phyloP scores from a whole-genome alignment of 345 rosid species.

The Populus alba region DNA sequence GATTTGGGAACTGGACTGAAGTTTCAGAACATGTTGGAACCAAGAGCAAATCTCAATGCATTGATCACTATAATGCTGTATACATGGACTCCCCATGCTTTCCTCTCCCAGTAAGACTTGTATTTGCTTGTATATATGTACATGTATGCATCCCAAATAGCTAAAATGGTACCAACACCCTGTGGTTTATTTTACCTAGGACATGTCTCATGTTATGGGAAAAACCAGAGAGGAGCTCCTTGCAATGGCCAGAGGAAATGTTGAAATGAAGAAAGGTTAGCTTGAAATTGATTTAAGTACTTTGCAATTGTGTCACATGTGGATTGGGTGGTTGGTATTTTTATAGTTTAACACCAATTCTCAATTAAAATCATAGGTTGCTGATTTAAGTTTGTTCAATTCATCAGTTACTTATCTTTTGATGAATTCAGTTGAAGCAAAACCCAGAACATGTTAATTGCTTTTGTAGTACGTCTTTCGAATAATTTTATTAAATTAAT shows the following conservation, averaged over 20 bases:
- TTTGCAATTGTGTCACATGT: neutral
- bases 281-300: conserved; percentile 3
- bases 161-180: conserved; percentile 3
- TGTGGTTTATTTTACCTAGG: conserved; percentile 39
- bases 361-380: neutral
- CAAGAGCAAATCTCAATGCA: conserved; percentile 70
- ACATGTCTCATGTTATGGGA: conserved; percentile 80
- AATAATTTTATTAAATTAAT: neutral
- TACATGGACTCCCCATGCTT: conserved; percentile 81
- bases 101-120: conserved; percentile 76
- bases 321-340: neutral
- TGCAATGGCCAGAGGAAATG: conserved; percentile 66
- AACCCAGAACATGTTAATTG: neutral
- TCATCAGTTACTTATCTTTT: neutral
- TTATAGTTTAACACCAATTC: neutral
- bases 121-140: neutral
- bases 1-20: conserved; percentile 94
- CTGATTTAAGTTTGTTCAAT: neutral
- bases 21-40: conserved; percentile 88
- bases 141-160: neutral
- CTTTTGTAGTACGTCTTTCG: neutral
- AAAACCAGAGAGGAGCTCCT: conserved; percentile 90
- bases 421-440: neutral
- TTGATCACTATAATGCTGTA: conserved; percentile 66
- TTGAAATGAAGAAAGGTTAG: conserved; percentile 56